Percentiles rank a stretch among this genome's conserved stretches.
These are phyloP conservation scores for Alternaria incomplexa DNA, from an alignment of 2,329 filamentous ascomycete species.

Conservation along the genomic window DNA sequence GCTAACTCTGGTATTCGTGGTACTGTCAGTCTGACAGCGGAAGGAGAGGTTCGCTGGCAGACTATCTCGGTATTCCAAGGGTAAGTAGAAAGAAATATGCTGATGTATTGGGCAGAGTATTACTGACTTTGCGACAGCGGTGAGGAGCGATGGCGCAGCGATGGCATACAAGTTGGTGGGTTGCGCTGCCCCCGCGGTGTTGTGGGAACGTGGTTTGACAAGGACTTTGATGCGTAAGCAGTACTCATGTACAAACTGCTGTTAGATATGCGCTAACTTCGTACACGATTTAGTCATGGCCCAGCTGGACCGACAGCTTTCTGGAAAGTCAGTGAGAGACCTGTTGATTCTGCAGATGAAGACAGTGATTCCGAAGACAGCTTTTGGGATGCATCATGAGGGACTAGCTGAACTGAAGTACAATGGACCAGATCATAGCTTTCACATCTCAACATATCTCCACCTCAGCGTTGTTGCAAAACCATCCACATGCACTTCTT, in stretches of 20 bases:
- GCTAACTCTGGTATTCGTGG: constrained; percentile 71
- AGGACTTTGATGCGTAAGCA: constrained; percentile 63
- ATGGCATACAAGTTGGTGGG: constrained; percentile 77
- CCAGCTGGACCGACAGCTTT: constrained; percentile 78
- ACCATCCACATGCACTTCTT: constrained; percentile 20
- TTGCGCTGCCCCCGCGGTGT: constrained; percentile 69
- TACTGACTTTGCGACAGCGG: constrained; percentile 54
- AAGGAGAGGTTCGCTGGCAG: constrained; percentile 78
- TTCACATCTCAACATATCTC: constrained; percentile 30
- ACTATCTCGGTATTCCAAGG: constrained; percentile 67
- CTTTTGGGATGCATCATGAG: background rate
- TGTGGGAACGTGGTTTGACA: constrained; percentile 79
- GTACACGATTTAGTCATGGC: constrained; percentile 55
- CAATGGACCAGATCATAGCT: background rate
- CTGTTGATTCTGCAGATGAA: constrained; percentile 7
- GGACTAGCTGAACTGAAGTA: background rate
- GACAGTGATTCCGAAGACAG: constrained; percentile 6
- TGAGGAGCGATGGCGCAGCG: constrained; percentile 76
- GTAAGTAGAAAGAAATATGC: constrained; percentile 33
- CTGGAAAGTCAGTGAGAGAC: constrained; percentile 71
- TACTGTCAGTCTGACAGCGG: constrained; percentile 67
- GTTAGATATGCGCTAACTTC: background rate
- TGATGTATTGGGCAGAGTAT: constrained; percentile 4
- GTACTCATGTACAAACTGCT: fast-evolving
- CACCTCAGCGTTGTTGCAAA: constrained; percentile 18